Base-by-base conservation (phyloP, 257 asterid species). In the Plectranthus barbatus region DNA sequence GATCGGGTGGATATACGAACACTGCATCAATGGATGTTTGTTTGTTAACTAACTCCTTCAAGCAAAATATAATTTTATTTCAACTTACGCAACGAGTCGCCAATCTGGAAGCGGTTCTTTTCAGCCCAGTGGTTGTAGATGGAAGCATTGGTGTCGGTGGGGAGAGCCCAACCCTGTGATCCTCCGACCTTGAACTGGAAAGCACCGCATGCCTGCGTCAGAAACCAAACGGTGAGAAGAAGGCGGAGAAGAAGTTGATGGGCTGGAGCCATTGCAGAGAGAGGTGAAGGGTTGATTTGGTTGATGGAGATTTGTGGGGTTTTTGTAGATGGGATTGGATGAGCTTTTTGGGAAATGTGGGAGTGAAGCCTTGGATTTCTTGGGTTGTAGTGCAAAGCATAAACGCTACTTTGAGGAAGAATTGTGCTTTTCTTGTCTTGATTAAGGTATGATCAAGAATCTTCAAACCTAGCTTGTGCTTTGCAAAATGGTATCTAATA, bases 151-250 rank as follows among this genome's bases (percentile, higher is more conserved):
- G 89, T 69, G 64, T 84, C 88, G 64, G 74, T 3, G 19, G 95
- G 95, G 29, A 72, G 67, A 66, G 77, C 58, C 98, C 98, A 88
- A n/a, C 81, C 87, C 37, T 50, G 61, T 17, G 79, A 41, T 15
- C 96, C 97, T 49, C 96, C 96, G 7, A 88, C 88, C 26, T 67
- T 84, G 76, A 73, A 86, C 42, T 83, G 81, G 56, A 67, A 86
- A 8, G 81, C 93, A 63, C 59, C 44, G 31, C 75, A 76, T 54
- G 63, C 65, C 53, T 79, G 80, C 18, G 71, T 60, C 72, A 86
- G 5, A 23, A 84, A 11, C 40, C 67, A 39, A 47, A 84, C 40
- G 64, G 70, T 23, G 19, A 83, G 9, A 31, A 31, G 23, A 14
- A 21, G 42, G 44, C 37, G 12, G 26, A 12, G 66, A 13, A 18